These are phyloP conservation scores for Catenaria anguillulae DNA, from an alignment of 371 early-diverging fungal genomes.

Conservation along the genomic window DNA sequence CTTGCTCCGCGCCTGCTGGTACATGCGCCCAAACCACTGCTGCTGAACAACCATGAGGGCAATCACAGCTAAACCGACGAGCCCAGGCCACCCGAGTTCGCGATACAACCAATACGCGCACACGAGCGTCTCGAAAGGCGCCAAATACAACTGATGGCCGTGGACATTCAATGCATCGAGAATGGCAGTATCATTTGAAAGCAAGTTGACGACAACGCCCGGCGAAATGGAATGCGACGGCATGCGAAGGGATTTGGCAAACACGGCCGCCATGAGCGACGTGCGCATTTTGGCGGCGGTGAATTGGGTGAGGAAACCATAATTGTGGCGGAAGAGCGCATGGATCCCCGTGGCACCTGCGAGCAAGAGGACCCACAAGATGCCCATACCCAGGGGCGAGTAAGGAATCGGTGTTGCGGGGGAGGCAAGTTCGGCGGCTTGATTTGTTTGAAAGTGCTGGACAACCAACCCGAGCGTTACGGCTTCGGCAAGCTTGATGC, in stretches of 20 bases:
- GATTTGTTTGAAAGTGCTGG: neutral
- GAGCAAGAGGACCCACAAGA: neutral
- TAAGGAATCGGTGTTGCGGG: too few relatives aligned
- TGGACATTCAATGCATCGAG: conserved; percentile 13
- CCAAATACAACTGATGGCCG: conserved; percentile 17
- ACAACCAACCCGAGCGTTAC: neutral
- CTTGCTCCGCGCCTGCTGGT: conserved; percentile 13
- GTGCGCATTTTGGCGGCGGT: neutral
- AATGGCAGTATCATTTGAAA: conserved; percentile 16
- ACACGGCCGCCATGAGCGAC: neutral
- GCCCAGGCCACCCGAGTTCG: conserved; percentile 11
- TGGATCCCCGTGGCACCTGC: neutral
- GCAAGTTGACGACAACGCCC: conserved; percentile 18
- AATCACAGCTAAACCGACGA: neutral
- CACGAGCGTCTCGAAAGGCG: conserved; percentile 12
- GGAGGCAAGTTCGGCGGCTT: too few relatives aligned
- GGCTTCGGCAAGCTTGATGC: conserved; percentile 5
- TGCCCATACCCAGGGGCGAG: too few relatives aligned
- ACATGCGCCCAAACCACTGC: neutral
- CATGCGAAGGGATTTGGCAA: neutral
- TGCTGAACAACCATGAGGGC: neutral
- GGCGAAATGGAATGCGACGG: neutral
- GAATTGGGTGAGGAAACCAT: neutral
- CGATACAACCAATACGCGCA: conserved; percentile 12
- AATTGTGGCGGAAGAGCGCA: neutral